These are phyloP conservation scores for Dentipellis sp. DNA, from an alignment of 768 basidiomycete species.

Conservation along the genomic window DNA sequence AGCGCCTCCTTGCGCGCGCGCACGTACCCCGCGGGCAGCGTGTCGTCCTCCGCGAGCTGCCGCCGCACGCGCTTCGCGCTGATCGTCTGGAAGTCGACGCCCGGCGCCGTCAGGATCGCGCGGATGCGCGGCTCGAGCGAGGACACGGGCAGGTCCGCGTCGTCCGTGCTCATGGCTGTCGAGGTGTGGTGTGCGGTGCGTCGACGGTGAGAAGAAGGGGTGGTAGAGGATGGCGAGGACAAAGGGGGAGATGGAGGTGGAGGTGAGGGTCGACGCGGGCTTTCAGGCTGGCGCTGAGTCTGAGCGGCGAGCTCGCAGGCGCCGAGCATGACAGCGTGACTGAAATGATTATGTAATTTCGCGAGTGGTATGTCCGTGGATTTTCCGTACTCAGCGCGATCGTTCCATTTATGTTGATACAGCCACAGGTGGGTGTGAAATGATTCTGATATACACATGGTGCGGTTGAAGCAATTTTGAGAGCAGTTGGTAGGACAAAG, in stretches of 20 bases:
- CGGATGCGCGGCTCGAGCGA: slow-evolving; percentile 54
- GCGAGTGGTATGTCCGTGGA: too few relatives aligned
- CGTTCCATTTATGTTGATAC: too few relatives aligned
- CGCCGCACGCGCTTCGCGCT: slow-evolving; percentile 86
- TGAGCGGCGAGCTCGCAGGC: too few relatives aligned
- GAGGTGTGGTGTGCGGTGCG: neutral
- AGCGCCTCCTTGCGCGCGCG: slow-evolving; percentile 61
- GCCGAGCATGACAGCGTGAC: too few relatives aligned
- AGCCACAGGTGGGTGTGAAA: neutral
- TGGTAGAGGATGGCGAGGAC: neutral
- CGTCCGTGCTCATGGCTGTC: neutral
- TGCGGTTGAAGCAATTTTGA: too few relatives aligned
- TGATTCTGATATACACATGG: too few relatives aligned
- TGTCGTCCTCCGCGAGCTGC: slow-evolving; percentile 47
- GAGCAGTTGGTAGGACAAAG: too few relatives aligned
- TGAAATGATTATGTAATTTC: too few relatives aligned
- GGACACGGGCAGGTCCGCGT: slow-evolving; percentile 20
- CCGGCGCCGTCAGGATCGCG: slow-evolving; percentile 66
- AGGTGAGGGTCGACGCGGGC: too few relatives aligned
- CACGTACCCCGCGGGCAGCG: slow-evolving; percentile 48
- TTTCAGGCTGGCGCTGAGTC: neutral
- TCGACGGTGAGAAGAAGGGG: neutral
- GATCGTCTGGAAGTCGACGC: slow-evolving; percentile 68
- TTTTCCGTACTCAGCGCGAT: too few relatives aligned
- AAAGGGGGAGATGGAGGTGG: neutral